Percentiles rank a stretch among this genome's conserved stretches.
phyloP scores from a whole-genome alignment of 78 protist genomes.

The Speleostelium caveatum region DNA sequence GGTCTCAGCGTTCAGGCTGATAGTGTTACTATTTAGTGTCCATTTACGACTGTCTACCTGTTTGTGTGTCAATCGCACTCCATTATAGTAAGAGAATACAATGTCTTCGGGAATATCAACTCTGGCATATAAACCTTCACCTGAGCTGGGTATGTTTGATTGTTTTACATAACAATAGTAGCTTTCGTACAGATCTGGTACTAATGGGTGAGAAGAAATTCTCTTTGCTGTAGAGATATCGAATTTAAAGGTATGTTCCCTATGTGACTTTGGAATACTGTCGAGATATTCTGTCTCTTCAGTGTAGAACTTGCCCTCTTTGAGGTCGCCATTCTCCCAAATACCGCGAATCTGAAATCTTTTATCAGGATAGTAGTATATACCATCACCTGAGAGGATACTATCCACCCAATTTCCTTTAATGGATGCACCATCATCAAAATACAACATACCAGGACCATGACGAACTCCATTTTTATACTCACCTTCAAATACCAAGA shows the following conservation, averaged over 20 bases:
- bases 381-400: constrained; percentile 18
- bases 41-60: constrained; percentile 22
- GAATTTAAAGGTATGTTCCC: neutral
- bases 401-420: constrained; percentile 15
- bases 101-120: constrained; percentile 30
- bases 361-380: constrained; percentile 30
- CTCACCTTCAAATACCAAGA: constrained; percentile 15
- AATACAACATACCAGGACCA: constrained; percentile 32
- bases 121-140: constrained; percentile 71
- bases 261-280: no score
- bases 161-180: constrained; percentile 21
- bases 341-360: constrained; percentile 47
- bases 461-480: constrained; percentile 35
- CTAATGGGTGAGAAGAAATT: constrained; percentile 22
- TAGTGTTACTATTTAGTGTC: constrained; percentile 70
- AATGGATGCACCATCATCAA: constrained; percentile 31
- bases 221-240: neutral
- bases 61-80: constrained; percentile 48
- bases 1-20: constrained; percentile 47
- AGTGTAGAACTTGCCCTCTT: neutral
- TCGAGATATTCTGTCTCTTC: neutral
- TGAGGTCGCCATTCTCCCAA: constrained; percentile 54
- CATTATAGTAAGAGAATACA: constrained; percentile 67
- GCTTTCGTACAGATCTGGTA: constrained; percentile 25
- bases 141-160: constrained; percentile 7